These are phyloP conservation scores for Neoscytalidium dimidiatum DNA, from an alignment of 2,329 filamentous ascomycete genomes.

Conservation along the genomic window DNA sequence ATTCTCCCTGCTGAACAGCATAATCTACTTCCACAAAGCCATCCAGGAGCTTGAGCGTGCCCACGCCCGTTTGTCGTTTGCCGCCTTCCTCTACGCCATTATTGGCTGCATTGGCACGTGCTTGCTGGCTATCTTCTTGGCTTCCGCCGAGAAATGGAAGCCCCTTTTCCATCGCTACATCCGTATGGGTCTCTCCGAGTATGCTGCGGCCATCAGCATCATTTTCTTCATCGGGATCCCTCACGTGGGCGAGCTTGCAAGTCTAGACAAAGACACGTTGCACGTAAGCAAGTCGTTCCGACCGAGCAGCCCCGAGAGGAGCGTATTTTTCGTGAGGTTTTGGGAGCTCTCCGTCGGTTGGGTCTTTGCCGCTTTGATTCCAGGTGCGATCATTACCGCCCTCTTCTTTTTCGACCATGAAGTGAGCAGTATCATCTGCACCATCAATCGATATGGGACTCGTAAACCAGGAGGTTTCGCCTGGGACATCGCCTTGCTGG, in stretches of 20 bases:
- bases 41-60: constrained; percentile 64
- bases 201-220: constrained; percentile 67
- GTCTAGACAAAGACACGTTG: constrained; percentile 60
- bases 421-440: constrained; percentile 69
- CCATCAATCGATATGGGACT: constrained; percentile 61
- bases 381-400: constrained; percentile 64
- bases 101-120: constrained; percentile 66
- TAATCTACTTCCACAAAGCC: constrained; percentile 70
- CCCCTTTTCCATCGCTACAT: constrained; percentile 64
- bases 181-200: constrained; percentile 62
- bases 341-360: constrained; percentile 62
- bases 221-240: constrained; percentile 66
- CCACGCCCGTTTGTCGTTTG: constrained; percentile 58
- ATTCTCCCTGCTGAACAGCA: constrained; percentile 66
- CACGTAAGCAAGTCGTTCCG: constrained; percentile 58
- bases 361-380: constrained; percentile 64
- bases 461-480: constrained; percentile 65
- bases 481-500: constrained; percentile 64
- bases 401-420: constrained; percentile 74
- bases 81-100: constrained; percentile 65
- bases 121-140: constrained; percentile 62
- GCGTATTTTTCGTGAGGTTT: constrained; percentile 62
- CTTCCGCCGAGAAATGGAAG: constrained; percentile 62
- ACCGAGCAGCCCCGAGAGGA: constrained; percentile 58
- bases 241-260: constrained; percentile 60